Percentiles rank a stretch among this genome's conserved stretches.
phyloP scores from a whole-genome alignment of 352 stramenopile genomes.

The Thalassiosira delicatula region DNA sequence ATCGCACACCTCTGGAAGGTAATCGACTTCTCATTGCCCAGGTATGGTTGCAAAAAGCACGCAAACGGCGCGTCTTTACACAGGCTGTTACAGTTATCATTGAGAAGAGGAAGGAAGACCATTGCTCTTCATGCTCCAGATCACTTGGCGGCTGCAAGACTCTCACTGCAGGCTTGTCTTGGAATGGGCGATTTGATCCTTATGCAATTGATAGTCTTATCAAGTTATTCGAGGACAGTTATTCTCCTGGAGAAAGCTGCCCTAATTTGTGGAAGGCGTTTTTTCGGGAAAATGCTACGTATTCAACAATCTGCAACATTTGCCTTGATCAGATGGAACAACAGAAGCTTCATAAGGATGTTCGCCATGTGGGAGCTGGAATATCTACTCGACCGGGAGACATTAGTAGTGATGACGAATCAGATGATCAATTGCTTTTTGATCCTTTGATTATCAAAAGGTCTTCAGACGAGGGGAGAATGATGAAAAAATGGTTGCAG shows the following conservation, averaged over 20 bases:
- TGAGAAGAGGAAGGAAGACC: slow-evolving; percentile 86
- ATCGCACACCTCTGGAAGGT: slow-evolving; percentile 85
- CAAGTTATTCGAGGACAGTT: slow-evolving; percentile 84
- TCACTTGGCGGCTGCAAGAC: slow-evolving; percentile 75
- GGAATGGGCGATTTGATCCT: slow-evolving; percentile 82
- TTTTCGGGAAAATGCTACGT: slow-evolving; percentile 92
- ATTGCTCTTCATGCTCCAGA: slow-evolving; percentile 86
- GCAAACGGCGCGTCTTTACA: slow-evolving; percentile 90
- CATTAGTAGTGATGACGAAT: slow-evolving; percentile 91
- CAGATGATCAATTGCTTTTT: slow-evolving; percentile 88
- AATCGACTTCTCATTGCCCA: slow-evolving; percentile 89
- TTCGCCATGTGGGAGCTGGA: slow-evolving; percentile 68
- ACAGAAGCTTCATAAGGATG: slow-evolving; percentile 69
- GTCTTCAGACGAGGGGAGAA: slow-evolving; percentile 89
- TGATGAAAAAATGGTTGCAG: slow-evolving; percentile 94
- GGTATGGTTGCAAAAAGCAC: slow-evolving; percentile 91
- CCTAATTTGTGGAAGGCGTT: slow-evolving; percentile 95
- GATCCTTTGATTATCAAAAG: slow-evolving; percentile 91
- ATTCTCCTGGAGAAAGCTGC: slow-evolving; percentile 86
- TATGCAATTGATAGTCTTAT: slow-evolving; percentile 85
- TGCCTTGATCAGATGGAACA: slow-evolving; percentile 85
- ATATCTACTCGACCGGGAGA: slow-evolving; percentile 87
- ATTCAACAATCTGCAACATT: slow-evolving; percentile 93
- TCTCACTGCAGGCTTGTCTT: slow-evolving; percentile 88
- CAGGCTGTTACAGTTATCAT: slow-evolving; percentile 89